Percentiles rank a stretch among this genome's conserved stretches.
Conservation (phyloP, 768 basidiomycete species). For the Lactarius psammicola region DNA sequence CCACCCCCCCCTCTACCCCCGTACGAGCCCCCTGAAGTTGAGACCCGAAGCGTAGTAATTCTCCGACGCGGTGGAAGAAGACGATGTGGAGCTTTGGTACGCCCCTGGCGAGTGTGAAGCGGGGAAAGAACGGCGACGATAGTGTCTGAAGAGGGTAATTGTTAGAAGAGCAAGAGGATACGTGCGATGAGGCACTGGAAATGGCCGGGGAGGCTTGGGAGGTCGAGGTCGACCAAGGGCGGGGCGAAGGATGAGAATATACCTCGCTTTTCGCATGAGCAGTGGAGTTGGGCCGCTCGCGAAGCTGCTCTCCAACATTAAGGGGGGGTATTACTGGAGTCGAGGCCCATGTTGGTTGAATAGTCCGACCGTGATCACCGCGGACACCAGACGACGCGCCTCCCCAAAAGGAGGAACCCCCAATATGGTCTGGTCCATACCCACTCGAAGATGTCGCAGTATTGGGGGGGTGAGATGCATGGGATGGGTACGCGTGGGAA, state of each 20-base stretch:
- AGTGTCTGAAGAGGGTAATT: constrained; percentile 25
- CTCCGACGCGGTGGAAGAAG: constrained; percentile 23
- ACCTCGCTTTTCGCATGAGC: constrained; percentile 21
- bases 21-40: constrained; percentile 22
- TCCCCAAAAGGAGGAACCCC: constrained; percentile 17
- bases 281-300: constrained; percentile 18
- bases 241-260: constrained; percentile 24
- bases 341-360: constrained; percentile 16
- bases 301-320: constrained; percentile 18
- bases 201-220: constrained; percentile 18
- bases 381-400: constrained; percentile 14
- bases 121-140: constrained; percentile 28
- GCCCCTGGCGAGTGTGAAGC: constrained; percentile 24
- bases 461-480: constrained; percentile 15
- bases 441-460: constrained; percentile 13
- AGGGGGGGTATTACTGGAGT: constrained; percentile 22
- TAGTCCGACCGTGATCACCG: constrained; percentile 17
- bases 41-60: constrained; percentile 24
- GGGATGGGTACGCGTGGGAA: constrained; percentile 23
- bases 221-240: constrained; percentile 26
- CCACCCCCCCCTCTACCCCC: constrained; percentile 21
- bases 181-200: constrained; percentile 22
- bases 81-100: constrained; percentile 24
- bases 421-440: constrained; percentile 14
- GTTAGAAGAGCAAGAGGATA: constrained; percentile 23